phyloP scores from a whole-genome alignment of 2,329 filamentous ascomycete genomes.

The Cladosporium sp. region DNA sequence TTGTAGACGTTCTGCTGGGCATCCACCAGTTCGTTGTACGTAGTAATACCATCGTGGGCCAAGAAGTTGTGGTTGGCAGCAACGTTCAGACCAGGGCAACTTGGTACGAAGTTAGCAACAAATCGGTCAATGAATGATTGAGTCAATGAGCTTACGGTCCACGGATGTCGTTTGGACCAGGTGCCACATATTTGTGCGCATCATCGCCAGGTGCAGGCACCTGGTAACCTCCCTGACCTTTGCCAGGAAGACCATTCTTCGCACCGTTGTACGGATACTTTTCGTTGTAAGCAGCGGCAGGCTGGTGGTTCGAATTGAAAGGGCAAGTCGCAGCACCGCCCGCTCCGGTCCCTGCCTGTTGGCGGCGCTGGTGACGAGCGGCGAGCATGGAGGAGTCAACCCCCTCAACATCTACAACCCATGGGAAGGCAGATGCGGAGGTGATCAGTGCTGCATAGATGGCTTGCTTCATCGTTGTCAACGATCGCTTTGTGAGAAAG shows the following conservation, averaged over 20 bases:
- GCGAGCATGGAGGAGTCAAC: constrained; percentile 34
- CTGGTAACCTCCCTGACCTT: constrained; percentile 39
- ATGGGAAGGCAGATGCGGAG: constrained; percentile 36
- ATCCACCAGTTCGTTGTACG: constrained; percentile 42
- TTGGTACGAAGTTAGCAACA: constrained; percentile 2
- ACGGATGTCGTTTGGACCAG: constrained; percentile 37
- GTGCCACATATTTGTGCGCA: constrained; percentile 36
- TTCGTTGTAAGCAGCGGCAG: constrained; percentile 32
- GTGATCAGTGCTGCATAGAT: constrained; percentile 22
- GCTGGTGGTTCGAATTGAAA: constrained; percentile 37
- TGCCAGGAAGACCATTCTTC: constrained; percentile 39
- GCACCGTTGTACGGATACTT: constrained; percentile 43
- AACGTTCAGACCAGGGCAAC: constrained; percentile 41
- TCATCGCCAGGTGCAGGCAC: constrained; percentile 41
- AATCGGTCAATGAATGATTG: background rate
- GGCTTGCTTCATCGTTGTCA: constrained; percentile 23
- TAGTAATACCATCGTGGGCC: constrained; percentile 40
- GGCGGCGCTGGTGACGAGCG: constrained; percentile 21
- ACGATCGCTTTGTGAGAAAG: background rate
- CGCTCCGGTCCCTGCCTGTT: constrained; percentile 29
- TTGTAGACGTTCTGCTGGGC: constrained; percentile 46
- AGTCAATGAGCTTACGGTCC: constrained; percentile 27
- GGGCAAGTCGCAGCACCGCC: constrained; percentile 33
- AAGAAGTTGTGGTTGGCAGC: constrained; percentile 44
- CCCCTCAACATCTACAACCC: constrained; percentile 33